Conservation (phyloP, 2,329 filamentous ascomycete genomes). For the Calycina herbarum region DNA sequence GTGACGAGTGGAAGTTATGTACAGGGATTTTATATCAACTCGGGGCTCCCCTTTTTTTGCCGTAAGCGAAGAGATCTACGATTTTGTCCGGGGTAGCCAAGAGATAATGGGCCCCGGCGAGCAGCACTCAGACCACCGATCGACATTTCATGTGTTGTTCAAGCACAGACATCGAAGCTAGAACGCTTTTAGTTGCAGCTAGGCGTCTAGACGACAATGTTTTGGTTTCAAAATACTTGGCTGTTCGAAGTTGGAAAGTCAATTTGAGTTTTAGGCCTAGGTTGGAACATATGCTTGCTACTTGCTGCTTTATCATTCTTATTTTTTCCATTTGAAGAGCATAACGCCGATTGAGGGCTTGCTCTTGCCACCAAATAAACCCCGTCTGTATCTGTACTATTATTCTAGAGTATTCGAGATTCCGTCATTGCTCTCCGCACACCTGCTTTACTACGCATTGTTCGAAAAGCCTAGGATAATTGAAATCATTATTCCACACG, state of each 20-base stretch:
- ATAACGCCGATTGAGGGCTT: not conserved
- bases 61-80: not conserved
- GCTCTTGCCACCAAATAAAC: too few relatives aligned
- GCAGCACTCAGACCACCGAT: not conserved
- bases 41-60: not conserved
- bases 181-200: not conserved
- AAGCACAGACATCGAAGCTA: not conserved
- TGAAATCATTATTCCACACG: too few relatives aligned
- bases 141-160: not conserved
- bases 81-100: not conserved
- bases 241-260: not conserved
- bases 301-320: not conserved
- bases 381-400: too few relatives aligned
- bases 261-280: slow-evolving; percentile 3
- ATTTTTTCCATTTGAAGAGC: not conserved
- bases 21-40: not conserved
- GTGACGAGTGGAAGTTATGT: not conserved
- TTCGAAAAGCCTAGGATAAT: too few relatives aligned
- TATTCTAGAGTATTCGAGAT: too few relatives aligned
- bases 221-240: slow-evolving; percentile 5
- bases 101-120: not conserved
- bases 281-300: not conserved
- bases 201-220: not conserved
- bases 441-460: too few relatives aligned
- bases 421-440: too few relatives aligned